These are phyloP conservation scores for Phytophthora megakarya DNA, from an alignment of 352 stramenopile genomes.

Conservation along the genomic window DNA sequence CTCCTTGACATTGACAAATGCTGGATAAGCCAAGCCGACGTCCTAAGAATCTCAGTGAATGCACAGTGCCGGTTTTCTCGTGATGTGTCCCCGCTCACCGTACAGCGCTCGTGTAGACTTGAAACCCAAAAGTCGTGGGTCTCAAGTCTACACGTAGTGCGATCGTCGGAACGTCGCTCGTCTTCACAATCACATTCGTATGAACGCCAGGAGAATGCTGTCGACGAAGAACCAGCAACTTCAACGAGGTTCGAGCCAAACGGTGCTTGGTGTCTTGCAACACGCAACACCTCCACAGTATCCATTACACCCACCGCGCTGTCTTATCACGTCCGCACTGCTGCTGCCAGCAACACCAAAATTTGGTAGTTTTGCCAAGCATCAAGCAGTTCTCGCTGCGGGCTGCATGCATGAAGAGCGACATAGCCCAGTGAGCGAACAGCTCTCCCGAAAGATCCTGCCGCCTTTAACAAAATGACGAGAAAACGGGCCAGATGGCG, in stretches of 20 bases:
- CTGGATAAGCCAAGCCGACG: background rate
- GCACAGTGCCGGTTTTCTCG: constrained; percentile 2
- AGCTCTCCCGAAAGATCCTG: constrained; percentile 18
- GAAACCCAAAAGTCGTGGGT: too few relatives aligned
- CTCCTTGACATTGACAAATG: background rate
- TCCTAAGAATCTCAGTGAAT: background rate
- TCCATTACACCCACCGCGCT: too few relatives aligned
- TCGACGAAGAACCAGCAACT: constrained; percentile 5
- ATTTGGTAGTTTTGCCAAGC: too few relatives aligned
- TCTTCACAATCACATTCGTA: background rate
- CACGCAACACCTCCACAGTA: too few relatives aligned
- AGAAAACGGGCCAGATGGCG: background rate
- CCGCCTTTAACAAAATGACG: constrained; percentile 10
- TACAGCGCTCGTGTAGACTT: background rate
- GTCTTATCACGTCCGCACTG: too few relatives aligned
- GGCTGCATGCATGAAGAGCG: constrained; percentile 1
- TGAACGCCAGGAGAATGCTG: background rate
- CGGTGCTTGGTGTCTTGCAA: background rate
- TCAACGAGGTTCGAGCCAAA: constrained; percentile 1
- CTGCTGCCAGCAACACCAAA: too few relatives aligned
- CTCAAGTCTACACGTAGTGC: too few relatives aligned
- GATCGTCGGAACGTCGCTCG: constrained; percentile 16
- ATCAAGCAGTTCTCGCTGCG: background rate
- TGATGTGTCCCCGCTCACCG: constrained; percentile 14
- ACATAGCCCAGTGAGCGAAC: constrained; percentile 23